Percentiles rank a stretch among this genome's conserved stretches.
Evolutionary conservation across 768 basidiomycete genomes (phyloP).

Genomic region (Dendrothele bispora): DNA sequence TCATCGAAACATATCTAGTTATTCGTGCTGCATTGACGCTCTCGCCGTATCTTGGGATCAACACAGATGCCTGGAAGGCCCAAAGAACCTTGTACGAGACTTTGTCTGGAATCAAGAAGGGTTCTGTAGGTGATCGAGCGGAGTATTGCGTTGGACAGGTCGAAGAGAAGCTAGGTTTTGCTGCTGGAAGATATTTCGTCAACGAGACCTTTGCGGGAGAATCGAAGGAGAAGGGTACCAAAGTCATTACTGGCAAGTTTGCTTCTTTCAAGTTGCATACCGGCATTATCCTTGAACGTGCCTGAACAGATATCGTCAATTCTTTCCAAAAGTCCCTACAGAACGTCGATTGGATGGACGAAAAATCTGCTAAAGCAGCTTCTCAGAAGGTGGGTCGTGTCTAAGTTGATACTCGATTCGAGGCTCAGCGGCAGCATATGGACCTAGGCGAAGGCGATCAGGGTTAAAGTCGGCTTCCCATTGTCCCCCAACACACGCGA

Average conservation of each 20-base stretch:
- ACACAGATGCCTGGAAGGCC: constrained; percentile 79
- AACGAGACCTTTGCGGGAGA: constrained; percentile 78
- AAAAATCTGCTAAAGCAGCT: constrained; percentile 76
- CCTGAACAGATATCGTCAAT: constrained; percentile 66
- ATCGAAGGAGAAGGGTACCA: constrained; percentile 77
- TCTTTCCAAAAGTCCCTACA: constrained; percentile 80
- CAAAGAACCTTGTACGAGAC: constrained; percentile 68
- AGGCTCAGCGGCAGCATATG: constrained; percentile 9
- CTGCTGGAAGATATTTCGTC: constrained; percentile 87
- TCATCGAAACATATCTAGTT: constrained; percentile 86
- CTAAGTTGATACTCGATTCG: background rate
- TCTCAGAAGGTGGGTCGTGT: constrained; percentile 65
- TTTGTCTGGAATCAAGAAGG: constrained; percentile 84
- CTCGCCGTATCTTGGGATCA: constrained; percentile 69
- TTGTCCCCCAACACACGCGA: constrained; percentile 78
- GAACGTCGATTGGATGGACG: constrained; percentile 89
- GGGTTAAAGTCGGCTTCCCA: constrained; percentile 93
- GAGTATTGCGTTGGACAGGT: constrained; percentile 80
- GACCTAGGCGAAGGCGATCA: constrained; percentile 70
- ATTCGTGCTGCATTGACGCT: constrained; percentile 70
- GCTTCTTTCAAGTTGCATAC: background rate
- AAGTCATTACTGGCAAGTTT: constrained; percentile 73
- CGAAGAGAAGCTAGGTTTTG: constrained; percentile 80
- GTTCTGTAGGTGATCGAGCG: constrained; percentile 77
- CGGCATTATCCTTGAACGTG: constrained; percentile 7